Percentiles rank a stretch among this genome's conserved stretches.
phyloP scores from a whole-genome alignment of 208 protist genomes.

The Crithidia thermophila region DNA sequence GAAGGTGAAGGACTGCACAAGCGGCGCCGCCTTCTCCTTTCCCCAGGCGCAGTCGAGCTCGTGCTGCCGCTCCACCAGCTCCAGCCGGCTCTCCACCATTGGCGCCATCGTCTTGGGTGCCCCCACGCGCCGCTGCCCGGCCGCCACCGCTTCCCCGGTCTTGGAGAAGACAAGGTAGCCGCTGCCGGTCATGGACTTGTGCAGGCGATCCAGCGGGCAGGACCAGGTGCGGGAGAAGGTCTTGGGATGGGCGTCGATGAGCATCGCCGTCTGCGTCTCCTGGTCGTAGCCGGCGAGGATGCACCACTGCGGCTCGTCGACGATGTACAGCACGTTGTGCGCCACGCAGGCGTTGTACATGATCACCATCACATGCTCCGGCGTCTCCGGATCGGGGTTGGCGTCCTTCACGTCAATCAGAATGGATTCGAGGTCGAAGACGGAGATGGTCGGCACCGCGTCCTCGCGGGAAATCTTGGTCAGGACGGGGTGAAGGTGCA shows the following conservation, averaged over 20 bases:
- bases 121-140: conserved; percentile 41
- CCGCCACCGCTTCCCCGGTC: conserved; percentile 8
- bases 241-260: conserved; percentile 88
- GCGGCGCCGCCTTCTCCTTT: conserved; percentile 1
- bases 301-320: conserved; percentile 80
- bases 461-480: conserved; percentile 89
- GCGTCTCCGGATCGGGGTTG: conserved; percentile 74
- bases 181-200: conserved; percentile 87
- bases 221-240: conserved; percentile 86
- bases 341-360: conserved; percentile 91
- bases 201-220: conserved; percentile 82
- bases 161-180: conserved; percentile 90
- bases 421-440: conserved; percentile 88
- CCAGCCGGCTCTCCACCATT: conserved; percentile 66
- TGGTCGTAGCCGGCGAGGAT: conserved; percentile 86
- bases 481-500: conserved; percentile 79
- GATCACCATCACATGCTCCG: conserved; percentile 84
- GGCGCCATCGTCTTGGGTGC: conserved; percentile 55
- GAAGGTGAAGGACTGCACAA: conserved; percentile 58
- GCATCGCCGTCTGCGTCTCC: conserved; percentile 81
- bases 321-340: conserved; percentile 88
- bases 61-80: conserved; percentile 64
- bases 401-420: conserved; percentile 74
- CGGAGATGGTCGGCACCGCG: conserved; percentile 87
- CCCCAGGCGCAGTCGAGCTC: conserved; percentile 25